Conservation (phyloP, 2,329 filamentous ascomycete species). For the Clarireedia hainanense region DNA sequence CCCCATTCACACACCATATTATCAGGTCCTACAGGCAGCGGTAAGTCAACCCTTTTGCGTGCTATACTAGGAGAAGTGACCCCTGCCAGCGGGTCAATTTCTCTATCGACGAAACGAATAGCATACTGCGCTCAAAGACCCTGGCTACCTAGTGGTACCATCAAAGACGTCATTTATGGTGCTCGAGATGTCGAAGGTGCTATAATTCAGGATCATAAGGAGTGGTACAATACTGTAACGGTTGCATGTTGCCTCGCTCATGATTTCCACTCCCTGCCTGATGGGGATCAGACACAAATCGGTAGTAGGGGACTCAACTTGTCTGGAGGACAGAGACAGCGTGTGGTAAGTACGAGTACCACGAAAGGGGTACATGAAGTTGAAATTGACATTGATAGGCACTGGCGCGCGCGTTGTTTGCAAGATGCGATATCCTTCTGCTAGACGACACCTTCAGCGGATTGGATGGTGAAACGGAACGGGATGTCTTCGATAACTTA, state of each 20-base stretch:
- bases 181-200: conserved; percentile 18
- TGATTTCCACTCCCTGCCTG: conserved; percentile 27
- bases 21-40: conserved; percentile 26
- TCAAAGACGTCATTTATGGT: conserved; percentile 29
- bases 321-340: conserved; percentile 38
- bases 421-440: conserved; percentile 32
- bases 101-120: conserved; percentile 23
- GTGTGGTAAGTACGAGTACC: conserved; percentile 27
- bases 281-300: conserved; percentile 32
- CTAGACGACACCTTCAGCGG: conserved; percentile 41
- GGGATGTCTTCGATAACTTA: conserved; percentile 35
- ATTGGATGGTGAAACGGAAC: conserved; percentile 37
- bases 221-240: conserved; percentile 30
- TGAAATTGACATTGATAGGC: conserved; percentile 17
- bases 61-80: conserved; percentile 28
- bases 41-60: conserved; percentile 27
- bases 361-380: neutral
- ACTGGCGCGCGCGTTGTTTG: conserved; percentile 41
- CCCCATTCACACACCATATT: neutral
- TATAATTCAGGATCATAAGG: conserved; percentile 10
- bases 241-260: conserved; percentile 18
- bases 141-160: conserved; percentile 32
- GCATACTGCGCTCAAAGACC: conserved; percentile 33
- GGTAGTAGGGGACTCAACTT: conserved; percentile 36
- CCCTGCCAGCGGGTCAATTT: conserved; percentile 21